These are phyloP conservation scores for Vitis amurensis DNA, from an alignment of 164 flowering plant genomes.

Conservation along the genomic window DNA sequence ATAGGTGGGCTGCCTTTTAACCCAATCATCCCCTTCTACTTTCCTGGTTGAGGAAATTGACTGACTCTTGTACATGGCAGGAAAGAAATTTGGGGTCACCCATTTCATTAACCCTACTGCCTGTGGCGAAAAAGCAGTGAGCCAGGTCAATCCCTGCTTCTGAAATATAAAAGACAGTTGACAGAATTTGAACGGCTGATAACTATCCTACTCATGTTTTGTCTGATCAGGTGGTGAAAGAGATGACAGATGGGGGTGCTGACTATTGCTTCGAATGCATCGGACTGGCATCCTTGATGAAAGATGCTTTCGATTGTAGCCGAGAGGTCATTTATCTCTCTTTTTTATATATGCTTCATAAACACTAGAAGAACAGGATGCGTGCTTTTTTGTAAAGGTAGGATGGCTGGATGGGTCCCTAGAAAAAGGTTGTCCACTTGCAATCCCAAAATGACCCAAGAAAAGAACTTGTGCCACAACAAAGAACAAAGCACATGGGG, in stretches of 20 bases:
- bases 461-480: no score
- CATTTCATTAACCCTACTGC: conserved; percentile 57
- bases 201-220: background rate
- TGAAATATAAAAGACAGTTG: background rate
- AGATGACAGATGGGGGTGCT: conserved; percentile 73
- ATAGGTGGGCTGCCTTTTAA: conserved; percentile 30
- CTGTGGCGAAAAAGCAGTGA: conserved; percentile 34
- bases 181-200: background rate
- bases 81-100: conserved; percentile 61
- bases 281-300: conserved; percentile 62
- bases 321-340: conserved; percentile 31
- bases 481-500: no score
- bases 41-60: no score
- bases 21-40: background rate
- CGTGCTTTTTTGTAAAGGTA: no score
- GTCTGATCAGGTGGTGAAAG: conserved; percentile 48
- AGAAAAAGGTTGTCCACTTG: no score
- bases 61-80: conserved; percentile 23
- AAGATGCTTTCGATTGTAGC: conserved; percentile 52
- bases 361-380: no score
- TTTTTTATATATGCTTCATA: background rate
- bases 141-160: conserved; percentile 35
- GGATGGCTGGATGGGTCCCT: no score
- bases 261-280: conserved; percentile 84
- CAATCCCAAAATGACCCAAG: no score